Evolutionary conservation across 2,329 filamentous ascomycete genomes (phyloP).

Genomic region (Gaeumannomyces tritici): DNA sequence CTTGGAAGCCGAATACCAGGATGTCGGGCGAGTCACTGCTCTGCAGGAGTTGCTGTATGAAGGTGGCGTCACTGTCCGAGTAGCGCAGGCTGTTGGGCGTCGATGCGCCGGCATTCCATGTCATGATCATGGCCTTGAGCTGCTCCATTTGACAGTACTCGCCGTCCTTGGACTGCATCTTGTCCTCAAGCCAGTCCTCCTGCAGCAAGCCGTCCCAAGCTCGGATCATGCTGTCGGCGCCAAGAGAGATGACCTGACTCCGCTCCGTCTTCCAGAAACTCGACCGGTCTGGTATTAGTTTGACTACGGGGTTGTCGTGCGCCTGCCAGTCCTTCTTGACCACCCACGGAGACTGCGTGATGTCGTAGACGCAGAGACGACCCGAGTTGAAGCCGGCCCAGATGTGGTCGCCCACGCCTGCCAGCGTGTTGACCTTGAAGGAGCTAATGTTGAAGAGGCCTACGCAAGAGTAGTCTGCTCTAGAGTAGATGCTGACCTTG

Average conservation of each 20-base stretch:
- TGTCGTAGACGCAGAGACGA: conserved; percentile 88
- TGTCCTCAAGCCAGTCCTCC: conserved; percentile 86
- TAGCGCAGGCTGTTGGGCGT: conserved; percentile 77
- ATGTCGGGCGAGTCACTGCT: conserved; percentile 78
- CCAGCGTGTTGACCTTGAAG: conserved; percentile 88
- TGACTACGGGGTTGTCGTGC: conserved; percentile 73
- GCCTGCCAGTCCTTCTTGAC: conserved; percentile 93
- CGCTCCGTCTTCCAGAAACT: conserved; percentile 80
- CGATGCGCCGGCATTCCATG: conserved; percentile 95
- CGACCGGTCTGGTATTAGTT: conserved; percentile 67
- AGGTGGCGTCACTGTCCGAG: conserved; percentile 59
- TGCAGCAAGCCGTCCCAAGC: conserved; percentile 89
- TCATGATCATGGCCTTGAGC: conserved; percentile 71
- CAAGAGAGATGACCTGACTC: conserved; percentile 76
- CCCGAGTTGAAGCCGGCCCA: conserved; percentile 96
- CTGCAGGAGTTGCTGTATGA: conserved; percentile 72
- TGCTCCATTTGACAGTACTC: conserved; percentile 83
- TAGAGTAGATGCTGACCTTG: conserved; percentile 88
- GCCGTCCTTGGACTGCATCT: conserved; percentile 76
- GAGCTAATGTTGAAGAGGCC: conserved; percentile 76
- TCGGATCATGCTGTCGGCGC: conserved; percentile 74
- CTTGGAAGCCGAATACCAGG: conserved; percentile 92
- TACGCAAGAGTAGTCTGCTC: conserved; percentile 66
- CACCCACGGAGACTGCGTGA: conserved; percentile 70
- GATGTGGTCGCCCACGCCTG: conserved; percentile 69